Base-by-base conservation (phyloP, 1,284 basidiomycete genomes). In the Cerrena zonata region DNA sequence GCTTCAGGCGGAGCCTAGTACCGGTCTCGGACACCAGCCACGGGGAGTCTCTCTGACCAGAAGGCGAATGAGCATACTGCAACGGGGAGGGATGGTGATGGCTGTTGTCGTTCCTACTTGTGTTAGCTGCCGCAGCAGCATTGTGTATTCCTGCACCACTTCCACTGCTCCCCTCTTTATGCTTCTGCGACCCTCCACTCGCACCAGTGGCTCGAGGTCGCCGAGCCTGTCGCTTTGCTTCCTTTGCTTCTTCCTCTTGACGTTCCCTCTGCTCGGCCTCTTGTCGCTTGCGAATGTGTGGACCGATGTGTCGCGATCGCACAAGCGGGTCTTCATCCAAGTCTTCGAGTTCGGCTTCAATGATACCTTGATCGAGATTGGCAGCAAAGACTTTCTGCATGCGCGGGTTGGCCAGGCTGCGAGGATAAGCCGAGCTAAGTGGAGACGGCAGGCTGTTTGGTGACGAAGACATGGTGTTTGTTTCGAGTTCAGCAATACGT, bases 401-500 rank as follows among this genome's bases (percentile, higher is more conserved):
- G 5, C 65, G 60, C 4, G 62, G 51, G 22, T 52, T 2, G 13
- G 70, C 70, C 39, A 78, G 69, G 25, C 72, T 68, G 48, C 73
- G 76, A 18, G 77, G 77, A 46, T 74, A 76, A 37, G 77, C 75
- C 49, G 73, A 59, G 70, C 70, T 48, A 43, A 65, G 62, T 5
- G 61, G 60, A n/a, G 45, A 58, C 22, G 47, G 54, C 52, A 47
- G 51, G 41, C 47, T 55, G 44, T 51, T 57, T 24, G 59, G 59
- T 4, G 37, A 39, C 45, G 52, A 59, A 55, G 27, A 64, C 3
- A 57, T 51, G 42, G 64, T 55, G 45, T 58, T 58, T n/a, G 64
- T 62, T 64, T 84, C 80, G 27, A 84, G 73, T 54, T 82, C 81
- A 54, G 72, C 68, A 56, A 83, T 79, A 36, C 81, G 77, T 56